A percentile compares a stretch with the other conserved stretches of the same genome.
phyloP scores from a whole-genome alignment of 805 yeast genomes.

The Candida lessepsii region DNA sequence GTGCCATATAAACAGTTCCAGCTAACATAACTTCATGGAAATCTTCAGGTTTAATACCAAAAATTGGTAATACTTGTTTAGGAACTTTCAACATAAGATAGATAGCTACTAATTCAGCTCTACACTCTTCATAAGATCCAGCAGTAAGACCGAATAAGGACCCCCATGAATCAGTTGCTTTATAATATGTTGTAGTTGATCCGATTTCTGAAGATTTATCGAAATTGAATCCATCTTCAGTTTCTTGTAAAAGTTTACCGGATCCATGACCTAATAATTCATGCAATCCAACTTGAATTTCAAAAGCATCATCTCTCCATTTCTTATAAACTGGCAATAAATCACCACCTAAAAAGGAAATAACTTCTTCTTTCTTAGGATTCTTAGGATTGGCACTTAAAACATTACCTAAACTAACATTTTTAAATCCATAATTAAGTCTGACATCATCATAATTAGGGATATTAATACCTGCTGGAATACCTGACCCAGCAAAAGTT shows the following conservation, averaged over 20 bases:
- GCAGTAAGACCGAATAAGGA: slow-evolving; percentile 77
- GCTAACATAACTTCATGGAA: slow-evolving; percentile 65
- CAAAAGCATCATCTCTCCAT: slow-evolving; percentile 80
- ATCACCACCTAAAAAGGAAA: slow-evolving; percentile 59
- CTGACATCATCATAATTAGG: slow-evolving; percentile 92
- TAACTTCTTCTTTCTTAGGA: slow-evolving; percentile 63
- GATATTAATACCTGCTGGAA: slow-evolving; percentile 91
- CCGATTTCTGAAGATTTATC: slow-evolving; percentile 60
- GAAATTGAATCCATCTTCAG: slow-evolving; percentile 69
- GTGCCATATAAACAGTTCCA: slow-evolving; percentile 77
- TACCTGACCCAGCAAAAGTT: slow-evolving; percentile 86
- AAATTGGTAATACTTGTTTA: slow-evolving; percentile 61
- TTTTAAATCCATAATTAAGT: slow-evolving; percentile 80
- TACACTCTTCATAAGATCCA: slow-evolving; percentile 88
- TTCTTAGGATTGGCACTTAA: slow-evolving; percentile 64
- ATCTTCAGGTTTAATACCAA: slow-evolving; percentile 57
- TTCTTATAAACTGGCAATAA: slow-evolving; percentile 61
- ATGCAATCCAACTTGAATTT: slow-evolving; percentile 92
- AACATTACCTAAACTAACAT: slow-evolving; percentile 86
- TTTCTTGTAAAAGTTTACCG: slow-evolving; percentile 68
- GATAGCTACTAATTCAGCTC: slow-evolving; percentile 90
- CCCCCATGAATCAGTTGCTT: slow-evolving; percentile 88
- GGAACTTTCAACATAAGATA: slow-evolving; percentile 67
- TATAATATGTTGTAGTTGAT: slow-evolving; percentile 72
- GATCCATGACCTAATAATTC: slow-evolving; percentile 91